Evolutionary conservation across 345 rosid species (phyloP).

Genomic region (Camelina neglecta): DNA sequence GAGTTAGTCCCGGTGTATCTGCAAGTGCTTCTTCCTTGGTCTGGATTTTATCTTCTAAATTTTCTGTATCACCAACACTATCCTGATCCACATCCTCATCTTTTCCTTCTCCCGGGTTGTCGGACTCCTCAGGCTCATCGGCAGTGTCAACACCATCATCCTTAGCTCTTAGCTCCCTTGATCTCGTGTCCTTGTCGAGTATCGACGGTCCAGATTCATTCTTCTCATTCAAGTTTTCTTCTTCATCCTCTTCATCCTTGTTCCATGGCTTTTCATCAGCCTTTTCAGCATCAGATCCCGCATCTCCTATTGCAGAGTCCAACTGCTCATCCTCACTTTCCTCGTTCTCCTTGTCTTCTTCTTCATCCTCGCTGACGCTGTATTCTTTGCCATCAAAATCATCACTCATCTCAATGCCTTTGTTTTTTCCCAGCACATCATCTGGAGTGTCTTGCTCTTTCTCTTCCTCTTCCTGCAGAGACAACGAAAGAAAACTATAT

Average conservation of each 20-base stretch:
- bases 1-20: conserved; percentile 66
- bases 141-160: conserved; percentile 55
- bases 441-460: conserved; percentile 66
- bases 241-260: conserved; percentile 66
- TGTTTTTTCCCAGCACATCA: conserved; percentile 62
- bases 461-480: conserved; percentile 55
- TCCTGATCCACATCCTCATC: conserved; percentile 56
- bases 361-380: conserved; percentile 81
- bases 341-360: conserved; percentile 59
- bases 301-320: conserved; percentile 79
- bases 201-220: conserved; percentile 83
- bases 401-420: conserved; percentile 91
- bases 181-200: conserved; percentile 53
- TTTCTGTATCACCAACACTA: conserved; percentile 52
- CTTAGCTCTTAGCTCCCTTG: conserved; percentile 84
- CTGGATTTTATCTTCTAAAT: conserved; percentile 60
- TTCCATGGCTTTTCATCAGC: conserved; percentile 79
- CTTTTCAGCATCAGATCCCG: conserved; percentile 70
- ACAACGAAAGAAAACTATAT: conserved; percentile 12
- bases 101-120: conserved; percentile 51
- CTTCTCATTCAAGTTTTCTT: conserved; percentile 59
- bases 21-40: conserved; percentile 68
- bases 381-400: conserved; percentile 72
- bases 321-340: conserved; percentile 65
- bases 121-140: conserved; percentile 57